Base-by-base conservation (phyloP, 192 early-diverging fungal genomes). In the Phlyctochytrium bullatum region DNA sequence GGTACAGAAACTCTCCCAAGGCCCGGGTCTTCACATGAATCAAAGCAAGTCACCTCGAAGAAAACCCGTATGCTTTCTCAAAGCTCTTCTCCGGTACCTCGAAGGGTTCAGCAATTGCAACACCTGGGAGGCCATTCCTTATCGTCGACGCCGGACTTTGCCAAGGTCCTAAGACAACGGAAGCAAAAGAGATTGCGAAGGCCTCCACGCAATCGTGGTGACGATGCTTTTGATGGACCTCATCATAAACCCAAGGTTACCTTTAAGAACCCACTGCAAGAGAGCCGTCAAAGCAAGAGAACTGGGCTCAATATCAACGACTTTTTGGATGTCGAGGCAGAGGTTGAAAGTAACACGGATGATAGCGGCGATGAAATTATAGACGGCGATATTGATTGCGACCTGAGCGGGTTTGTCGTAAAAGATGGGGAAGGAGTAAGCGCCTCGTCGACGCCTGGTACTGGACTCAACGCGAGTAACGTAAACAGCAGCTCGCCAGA, bases 361-460 rank as follows among this genome's bases (percentile, higher is more conserved):
- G 65, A 57, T 27, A 62, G 66, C 33, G 59, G 60, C 0, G 69
- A 65, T 69, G 69, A 64, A 24, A 59, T 20, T 17, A 25, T 36
- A 12, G 73, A 71, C 4, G 56, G 24, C 6, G 69, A 71, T 12
- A 29, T 58, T 12, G 73, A 76, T 59, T 25, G 30, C 17, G 71
- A 74, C 47, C 53, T 74, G 64, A 28, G 36, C 14, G 73, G 63
- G 24, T 73, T 74, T 57, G 67, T 73, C 34, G 70, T 72, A 14
- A 6, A 47, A 47, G 67, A 35, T 17, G 71, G 69, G 33, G 3
- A 66, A 33, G 33, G 34, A 31, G 23, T 66, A 40, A 59, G 65
- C 20, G 12, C n/a, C 16, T 52, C 40, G 40, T 47, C 40, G 6
- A 47, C 40, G 20, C 40, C 40, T 6, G 40, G 10, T 14, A 47